Conservation (phyloP, 2,329 filamentous ascomycete genomes). For the Penicillium sp. region DNA sequence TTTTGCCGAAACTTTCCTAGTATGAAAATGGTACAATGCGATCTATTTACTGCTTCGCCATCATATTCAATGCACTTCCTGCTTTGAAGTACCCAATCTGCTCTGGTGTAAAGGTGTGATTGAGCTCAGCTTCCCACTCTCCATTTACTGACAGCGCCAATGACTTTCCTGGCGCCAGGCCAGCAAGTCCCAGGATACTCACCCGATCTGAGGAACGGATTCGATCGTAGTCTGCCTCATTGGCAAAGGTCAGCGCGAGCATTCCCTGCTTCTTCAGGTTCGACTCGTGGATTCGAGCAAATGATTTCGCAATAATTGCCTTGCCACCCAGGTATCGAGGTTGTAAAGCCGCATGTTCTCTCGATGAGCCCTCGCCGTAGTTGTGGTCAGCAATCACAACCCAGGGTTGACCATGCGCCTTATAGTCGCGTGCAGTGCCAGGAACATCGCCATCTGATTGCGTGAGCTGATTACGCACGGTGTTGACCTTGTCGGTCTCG, state of each 20-base stretch:
- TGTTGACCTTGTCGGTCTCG: conserved; percentile 94
- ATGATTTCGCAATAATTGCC: conserved; percentile 78
- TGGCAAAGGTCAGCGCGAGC: conserved; percentile 90
- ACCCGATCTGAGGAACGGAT: neutral
- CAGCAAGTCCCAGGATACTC: neutral
- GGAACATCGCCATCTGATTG: conserved; percentile 83
- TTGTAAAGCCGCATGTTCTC: conserved; percentile 96
- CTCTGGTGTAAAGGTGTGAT: neutral
- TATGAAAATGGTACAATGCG: too few species aligned
- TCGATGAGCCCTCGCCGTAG: conserved; percentile 93
- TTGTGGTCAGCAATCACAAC: conserved; percentile 98
- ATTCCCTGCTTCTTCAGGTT: conserved; percentile 99
- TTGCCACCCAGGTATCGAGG: conserved; percentile 92
- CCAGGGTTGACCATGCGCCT: conserved; percentile 91
- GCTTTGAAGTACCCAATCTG: conserved; percentile 6
- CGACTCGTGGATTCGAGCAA: conserved; percentile 99
- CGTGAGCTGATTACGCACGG: conserved; percentile 83
- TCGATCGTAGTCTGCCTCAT: conserved; percentile 38
- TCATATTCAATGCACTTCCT: conserved; percentile 8
- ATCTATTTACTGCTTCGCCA: neutral
- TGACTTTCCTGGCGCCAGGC: neutral
- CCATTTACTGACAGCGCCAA: neutral
- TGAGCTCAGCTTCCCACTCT: neutral
- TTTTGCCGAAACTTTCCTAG: too few species aligned
- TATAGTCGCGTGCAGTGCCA: conserved; percentile 92